These are phyloP conservation scores for Cystobasidium onofrii DNA, from an alignment of 768 basidiomycete species.

Conservation along the genomic window DNA sequence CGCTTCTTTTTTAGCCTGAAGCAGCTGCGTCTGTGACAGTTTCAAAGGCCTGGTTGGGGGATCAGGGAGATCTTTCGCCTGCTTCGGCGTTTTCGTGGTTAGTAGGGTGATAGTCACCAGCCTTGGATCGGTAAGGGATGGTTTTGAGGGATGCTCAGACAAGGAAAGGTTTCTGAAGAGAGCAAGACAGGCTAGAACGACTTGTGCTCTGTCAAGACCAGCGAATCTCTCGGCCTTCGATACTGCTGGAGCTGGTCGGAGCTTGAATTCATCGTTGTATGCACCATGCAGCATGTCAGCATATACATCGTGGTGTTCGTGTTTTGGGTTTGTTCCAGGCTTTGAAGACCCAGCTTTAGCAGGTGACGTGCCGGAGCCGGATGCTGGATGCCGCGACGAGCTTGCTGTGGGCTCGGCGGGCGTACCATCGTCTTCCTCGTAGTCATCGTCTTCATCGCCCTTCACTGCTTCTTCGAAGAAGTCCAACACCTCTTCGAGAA, in stretches of 20 bases:
- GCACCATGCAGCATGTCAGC: constrained; percentile 30
- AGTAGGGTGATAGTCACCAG: constrained; percentile 60
- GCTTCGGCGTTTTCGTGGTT: constrained; percentile 34
- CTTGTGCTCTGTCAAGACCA: constrained; percentile 47
- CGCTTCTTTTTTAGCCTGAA: constrained; percentile 67
- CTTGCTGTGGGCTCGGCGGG: not conserved
- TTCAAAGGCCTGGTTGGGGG: constrained; percentile 49
- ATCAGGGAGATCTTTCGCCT: not conserved
- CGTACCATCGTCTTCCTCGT: not conserved
- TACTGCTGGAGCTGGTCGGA: not conserved
- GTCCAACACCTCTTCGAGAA: constrained; percentile 78
- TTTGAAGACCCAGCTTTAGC: constrained; percentile 37
- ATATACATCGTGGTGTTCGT: constrained; percentile 14
- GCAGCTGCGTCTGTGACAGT: constrained; percentile 63
- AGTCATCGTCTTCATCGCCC: constrained; percentile 41
- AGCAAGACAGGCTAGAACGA: constrained; percentile 63
- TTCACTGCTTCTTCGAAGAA: constrained; percentile 60
- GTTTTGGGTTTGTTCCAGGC: not conserved
- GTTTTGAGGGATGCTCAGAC: constrained; percentile 59
- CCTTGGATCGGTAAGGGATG: constrained; percentile 59
- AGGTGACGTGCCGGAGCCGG: constrained; percentile 54
- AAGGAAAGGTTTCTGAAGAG: constrained; percentile 78
- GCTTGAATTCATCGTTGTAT: constrained; percentile 31
- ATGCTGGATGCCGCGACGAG: not conserved
- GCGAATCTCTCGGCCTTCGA: not conserved